phyloP scores from a whole-genome alignment of 1,284 basidiomycete species.

The Cutaneotrichosporon arboriforme region DNA sequence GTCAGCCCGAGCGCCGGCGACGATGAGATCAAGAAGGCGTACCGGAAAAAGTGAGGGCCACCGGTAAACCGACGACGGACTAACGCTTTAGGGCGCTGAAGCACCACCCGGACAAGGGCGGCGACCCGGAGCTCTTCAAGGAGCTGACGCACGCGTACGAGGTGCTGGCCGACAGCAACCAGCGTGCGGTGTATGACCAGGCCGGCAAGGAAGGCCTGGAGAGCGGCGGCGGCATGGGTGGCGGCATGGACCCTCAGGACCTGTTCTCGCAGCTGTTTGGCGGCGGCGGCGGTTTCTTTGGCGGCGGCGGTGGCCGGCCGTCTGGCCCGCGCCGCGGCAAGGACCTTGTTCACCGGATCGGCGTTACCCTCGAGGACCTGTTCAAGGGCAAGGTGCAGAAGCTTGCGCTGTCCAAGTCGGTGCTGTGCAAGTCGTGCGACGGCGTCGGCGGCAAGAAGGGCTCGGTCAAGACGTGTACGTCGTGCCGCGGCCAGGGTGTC shows the following conservation, averaged over 20 bases:
- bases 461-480: slow-evolving; percentile 72
- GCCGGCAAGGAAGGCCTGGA: slow-evolving; percentile 89
- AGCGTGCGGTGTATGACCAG: slow-evolving; percentile 79
- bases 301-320: slow-evolving; percentile 52
- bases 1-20: slow-evolving; percentile 71
- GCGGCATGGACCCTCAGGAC: slow-evolving; percentile 96
- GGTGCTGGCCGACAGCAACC: slow-evolving; percentile 82
- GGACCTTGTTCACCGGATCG: slow-evolving; percentile 95
- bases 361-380: slow-evolving; percentile 92
- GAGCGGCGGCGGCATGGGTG: slow-evolving; percentile 56
- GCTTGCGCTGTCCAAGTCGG: slow-evolving; percentile 91
- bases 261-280: slow-evolving; percentile 96
- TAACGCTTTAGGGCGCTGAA: slow-evolving; percentile 64
- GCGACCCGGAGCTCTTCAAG: slow-evolving; percentile 95
- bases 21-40: slow-evolving; percentile 85
- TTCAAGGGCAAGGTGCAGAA: slow-evolving; percentile 99
- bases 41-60: slow-evolving; percentile 85
- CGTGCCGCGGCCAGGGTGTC: slow-evolving; percentile 86
- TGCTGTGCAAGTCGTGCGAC: slow-evolving; percentile 87
- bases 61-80: not conserved
- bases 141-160: slow-evolving; percentile 98
- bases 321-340: slow-evolving; percentile 93
- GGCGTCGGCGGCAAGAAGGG: slow-evolving; percentile 98
- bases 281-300: slow-evolving; percentile 58
- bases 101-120: slow-evolving; percentile 93